A percentile compares a stretch with the other conserved stretches of the same genome.
Conservation (phyloP, 2,329 filamentous ascomycete species). For the Harringtonia aguacate region DNA sequence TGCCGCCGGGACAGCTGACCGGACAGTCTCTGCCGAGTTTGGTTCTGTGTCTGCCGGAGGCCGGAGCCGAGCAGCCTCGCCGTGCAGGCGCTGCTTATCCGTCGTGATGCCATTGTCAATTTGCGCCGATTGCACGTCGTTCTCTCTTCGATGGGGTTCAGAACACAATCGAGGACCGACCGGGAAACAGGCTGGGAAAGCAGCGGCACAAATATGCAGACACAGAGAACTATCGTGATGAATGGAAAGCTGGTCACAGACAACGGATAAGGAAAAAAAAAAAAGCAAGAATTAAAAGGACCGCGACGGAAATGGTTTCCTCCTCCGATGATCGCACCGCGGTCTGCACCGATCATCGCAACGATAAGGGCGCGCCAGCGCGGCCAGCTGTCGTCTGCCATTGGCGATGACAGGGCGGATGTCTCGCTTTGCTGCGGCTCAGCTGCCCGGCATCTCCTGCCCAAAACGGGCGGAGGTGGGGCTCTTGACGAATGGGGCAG, state of each 20-base stretch:
- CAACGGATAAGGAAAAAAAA: neutral
- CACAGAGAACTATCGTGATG: too few species aligned
- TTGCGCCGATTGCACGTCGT: too few species aligned
- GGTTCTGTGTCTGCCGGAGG: conserved; percentile 2
- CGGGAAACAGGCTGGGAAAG: too few species aligned
- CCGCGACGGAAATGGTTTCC: too few species aligned
- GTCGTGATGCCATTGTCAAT: conserved; percentile 12
- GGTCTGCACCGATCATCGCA: neutral
- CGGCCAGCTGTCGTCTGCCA: too few species aligned
- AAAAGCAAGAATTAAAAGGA: neutral
- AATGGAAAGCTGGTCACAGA: too few species aligned
- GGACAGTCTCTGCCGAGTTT: too few species aligned
- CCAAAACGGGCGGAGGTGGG: neutral
- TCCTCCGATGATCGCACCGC: conserved; percentile 5
- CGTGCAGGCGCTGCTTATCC: conserved; percentile 6
- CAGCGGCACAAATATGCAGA: neutral
- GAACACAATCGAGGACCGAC: too few species aligned
- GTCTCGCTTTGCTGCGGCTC: conserved; percentile 5
- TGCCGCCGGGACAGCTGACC: neutral
- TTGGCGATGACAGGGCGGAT: too few species aligned
- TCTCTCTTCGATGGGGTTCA: too few species aligned
- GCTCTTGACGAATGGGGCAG: neutral
- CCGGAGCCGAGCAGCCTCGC: conserved; percentile 7
- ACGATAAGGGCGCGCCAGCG: conserved; percentile 2
- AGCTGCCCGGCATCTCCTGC: too few species aligned